A percentile compares a stretch with the other conserved stretches of the same genome.
Evolutionary conservation across 371 early-diverging fungal genomes (phyloP).

Genomic region (Blakeslea trispora): DNA sequence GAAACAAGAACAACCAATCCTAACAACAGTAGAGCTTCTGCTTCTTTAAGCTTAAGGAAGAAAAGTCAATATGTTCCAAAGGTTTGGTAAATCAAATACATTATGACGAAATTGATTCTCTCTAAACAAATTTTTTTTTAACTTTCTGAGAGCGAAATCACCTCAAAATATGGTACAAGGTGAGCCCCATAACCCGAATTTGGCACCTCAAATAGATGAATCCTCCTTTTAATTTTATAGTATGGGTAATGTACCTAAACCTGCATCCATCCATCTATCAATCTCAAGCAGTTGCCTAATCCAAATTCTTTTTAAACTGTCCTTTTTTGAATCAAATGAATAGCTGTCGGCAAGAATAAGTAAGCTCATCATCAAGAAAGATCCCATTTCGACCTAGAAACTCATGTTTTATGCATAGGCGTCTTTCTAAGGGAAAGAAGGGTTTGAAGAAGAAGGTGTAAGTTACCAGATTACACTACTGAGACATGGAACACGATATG

Average conservation of each 20-base stretch:
- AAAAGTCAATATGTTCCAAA: too few species aligned
- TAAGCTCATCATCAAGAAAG: constrained; percentile 2
- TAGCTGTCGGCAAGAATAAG: constrained; percentile 33
- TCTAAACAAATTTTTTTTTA: too few species aligned
- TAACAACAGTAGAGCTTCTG: too few species aligned
- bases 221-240: background rate
- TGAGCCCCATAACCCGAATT: background rate
- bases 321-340: background rate
- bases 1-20: too few species aligned
- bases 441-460: constrained; percentile 95
- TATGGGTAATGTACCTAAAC: background rate
- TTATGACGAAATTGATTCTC: too few species aligned
- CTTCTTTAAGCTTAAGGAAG: too few species aligned
- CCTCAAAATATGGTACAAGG: too few species aligned
- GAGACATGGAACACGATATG: background rate
- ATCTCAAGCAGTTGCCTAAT: background rate
- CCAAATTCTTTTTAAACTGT: background rate
- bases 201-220: background rate
- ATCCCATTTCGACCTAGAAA: constrained; percentile 1
- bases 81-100: too few species aligned
- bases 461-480: constrained; percentile 38
- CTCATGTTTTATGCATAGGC: constrained; percentile 32
- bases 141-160: too few species aligned
- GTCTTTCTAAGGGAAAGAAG: constrained; percentile 93
- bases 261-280: constrained; percentile 21